These are phyloP conservation scores for Boletus eberwhitei DNA, from an alignment of 768 basidiomycete genomes.

Conservation along the genomic window DNA sequence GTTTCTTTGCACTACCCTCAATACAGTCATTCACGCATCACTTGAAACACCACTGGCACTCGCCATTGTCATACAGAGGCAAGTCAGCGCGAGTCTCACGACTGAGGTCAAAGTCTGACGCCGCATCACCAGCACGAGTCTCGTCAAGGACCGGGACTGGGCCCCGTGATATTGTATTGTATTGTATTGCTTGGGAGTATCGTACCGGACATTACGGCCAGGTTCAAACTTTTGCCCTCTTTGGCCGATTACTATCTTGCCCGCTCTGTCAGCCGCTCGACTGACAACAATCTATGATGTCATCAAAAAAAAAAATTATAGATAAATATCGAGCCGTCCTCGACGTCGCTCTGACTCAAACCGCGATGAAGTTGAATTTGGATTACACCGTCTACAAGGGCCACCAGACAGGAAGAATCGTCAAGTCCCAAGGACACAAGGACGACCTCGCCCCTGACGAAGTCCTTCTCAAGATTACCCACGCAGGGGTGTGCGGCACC, in stretches of 20 bases:
- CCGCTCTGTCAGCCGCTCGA: background rate
- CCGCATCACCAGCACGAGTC: background rate
- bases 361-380: constrained; percentile 18
- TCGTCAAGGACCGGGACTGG: too few relatives aligned
- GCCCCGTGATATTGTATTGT: too few relatives aligned
- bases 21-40: too few relatives aligned
- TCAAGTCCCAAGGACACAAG: constrained; percentile 15
- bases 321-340: background rate
- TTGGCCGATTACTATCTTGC: too few relatives aligned
- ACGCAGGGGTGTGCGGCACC: constrained; percentile 38
- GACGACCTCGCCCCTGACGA: constrained; percentile 23
- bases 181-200: too few relatives aligned
- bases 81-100: too few relatives aligned
- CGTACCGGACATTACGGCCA: too few relatives aligned
- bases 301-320: background rate
- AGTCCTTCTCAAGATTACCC: constrained; percentile 32
- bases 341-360: background rate
- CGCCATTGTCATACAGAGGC: too few relatives aligned
- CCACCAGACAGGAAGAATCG: constrained; percentile 13
- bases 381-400: constrained; percentile 34
- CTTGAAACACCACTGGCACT: too few relatives aligned
- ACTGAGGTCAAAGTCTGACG: too few relatives aligned
- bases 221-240: too few relatives aligned
- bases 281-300: constrained; percentile 5
- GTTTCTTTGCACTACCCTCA: too few relatives aligned